phyloP scores from a whole-genome alignment of 1,284 basidiomycete genomes.

The Papiliotrema nemorosa region DNA sequence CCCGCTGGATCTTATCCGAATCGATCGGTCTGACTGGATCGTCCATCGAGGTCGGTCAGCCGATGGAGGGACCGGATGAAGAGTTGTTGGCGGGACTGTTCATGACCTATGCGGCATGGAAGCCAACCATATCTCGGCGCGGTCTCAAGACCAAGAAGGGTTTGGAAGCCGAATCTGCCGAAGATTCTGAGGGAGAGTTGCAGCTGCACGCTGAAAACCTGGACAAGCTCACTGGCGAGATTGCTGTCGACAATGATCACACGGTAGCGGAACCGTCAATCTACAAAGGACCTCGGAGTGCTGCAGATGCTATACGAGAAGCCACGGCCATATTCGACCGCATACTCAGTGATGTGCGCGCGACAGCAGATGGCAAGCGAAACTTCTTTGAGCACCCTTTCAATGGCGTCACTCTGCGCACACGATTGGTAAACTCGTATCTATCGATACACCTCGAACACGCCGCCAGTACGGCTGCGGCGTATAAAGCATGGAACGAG shows the following conservation, averaged over 20 bases:
- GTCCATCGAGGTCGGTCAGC: conserved; percentile 16
- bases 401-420: conserved; percentile 58
- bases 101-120: conserved; percentile 80
- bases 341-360: conserved; percentile 57
- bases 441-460: conserved; percentile 63
- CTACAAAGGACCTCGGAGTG: conserved; percentile 57
- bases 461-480: conserved; percentile 53
- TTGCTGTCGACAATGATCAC: conserved; percentile 1
- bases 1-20: conserved; percentile 88
- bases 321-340: conserved; percentile 65
- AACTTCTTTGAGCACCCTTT: conserved; percentile 53
- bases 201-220: neutral
- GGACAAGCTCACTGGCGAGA: neutral
- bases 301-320: conserved; percentile 70
- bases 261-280: neutral
- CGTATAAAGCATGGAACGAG: conserved; percentile 36
- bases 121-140: conserved; percentile 45
- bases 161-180: conserved; percentile 15
- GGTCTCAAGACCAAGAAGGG: conserved; percentile 10
- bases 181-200: conserved; percentile 8
- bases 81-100: conserved; percentile 79
- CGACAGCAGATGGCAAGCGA: neutral
- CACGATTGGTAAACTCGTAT: conserved; percentile 75
- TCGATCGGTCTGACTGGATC: conserved; percentile 56
- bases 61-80: conserved; percentile 57